Conservation (phyloP, 2,329 filamentous ascomycete genomes). For the Sporothrix protearum region DNA sequence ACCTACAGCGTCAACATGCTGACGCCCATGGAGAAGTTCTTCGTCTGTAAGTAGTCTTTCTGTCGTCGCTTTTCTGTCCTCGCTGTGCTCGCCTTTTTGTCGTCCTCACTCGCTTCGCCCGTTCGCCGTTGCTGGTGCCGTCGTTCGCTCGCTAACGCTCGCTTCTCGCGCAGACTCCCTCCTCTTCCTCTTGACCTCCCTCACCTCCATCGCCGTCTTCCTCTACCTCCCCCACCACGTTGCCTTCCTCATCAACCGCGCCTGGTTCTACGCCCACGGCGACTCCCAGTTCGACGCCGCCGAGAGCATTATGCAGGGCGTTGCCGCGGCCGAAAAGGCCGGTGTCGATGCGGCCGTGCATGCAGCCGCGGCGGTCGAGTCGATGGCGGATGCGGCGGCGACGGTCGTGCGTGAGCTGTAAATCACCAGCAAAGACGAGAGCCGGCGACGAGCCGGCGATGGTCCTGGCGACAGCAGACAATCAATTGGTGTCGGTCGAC, state of each 20-base stretch:
- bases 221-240: conserved; percentile 94
- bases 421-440: not conserved
- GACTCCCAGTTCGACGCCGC: conserved; percentile 52
- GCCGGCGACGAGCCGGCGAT: not conserved
- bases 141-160: not conserved
- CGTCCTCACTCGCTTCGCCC: not conserved
- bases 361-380: conserved; percentile 31
- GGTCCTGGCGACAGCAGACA: not conserved
- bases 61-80: conserved; percentile 36
- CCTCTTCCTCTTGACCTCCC: conserved; percentile 82
- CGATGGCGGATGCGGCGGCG: conserved; percentile 32
- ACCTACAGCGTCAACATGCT: conserved; percentile 97
- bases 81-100: not conserved
- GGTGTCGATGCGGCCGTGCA: conserved; percentile 42
- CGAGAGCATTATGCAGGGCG: conserved; percentile 41
- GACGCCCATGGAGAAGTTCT: conserved; percentile 90
- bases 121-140: not conserved
- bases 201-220: conserved; percentile 80
- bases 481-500: not conserved
- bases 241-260: conserved; percentile 72
- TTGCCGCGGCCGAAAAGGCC: conserved; percentile 35
- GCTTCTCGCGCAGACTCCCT: conserved; percentile 66
- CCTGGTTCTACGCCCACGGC: conserved; percentile 93
- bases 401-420: conserved; percentile 40
- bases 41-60: conserved; percentile 67